These are phyloP conservation scores for Isatis tinctoria DNA, from an alignment of 345 rosid species.

Conservation along the genomic window DNA sequence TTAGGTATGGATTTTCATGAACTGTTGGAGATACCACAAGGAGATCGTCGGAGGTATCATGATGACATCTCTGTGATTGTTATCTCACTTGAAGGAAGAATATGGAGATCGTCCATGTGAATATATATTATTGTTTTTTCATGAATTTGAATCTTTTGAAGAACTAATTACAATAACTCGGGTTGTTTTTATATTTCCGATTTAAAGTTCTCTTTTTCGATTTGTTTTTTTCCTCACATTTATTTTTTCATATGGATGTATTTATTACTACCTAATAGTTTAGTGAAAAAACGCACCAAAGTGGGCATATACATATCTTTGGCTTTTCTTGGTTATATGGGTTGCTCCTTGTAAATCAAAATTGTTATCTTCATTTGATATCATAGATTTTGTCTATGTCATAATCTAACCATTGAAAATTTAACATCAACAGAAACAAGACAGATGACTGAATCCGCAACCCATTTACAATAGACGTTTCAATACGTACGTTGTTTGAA, in stretches of 20 bases:
- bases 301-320: not conserved
- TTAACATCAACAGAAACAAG: not conserved
- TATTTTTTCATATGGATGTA: slow-evolving; percentile 18
- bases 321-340: not conserved
- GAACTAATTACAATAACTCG: slow-evolving; percentile 18
- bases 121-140: slow-evolving; percentile 10
- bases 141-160: slow-evolving; percentile 12
- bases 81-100: slow-evolving; percentile 86
- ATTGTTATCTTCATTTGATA: not conserved
- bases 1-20: slow-evolving; percentile 90
- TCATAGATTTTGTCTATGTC: not conserved
- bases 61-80: slow-evolving; percentile 90
- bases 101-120: slow-evolving; percentile 85
- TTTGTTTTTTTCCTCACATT: not conserved
- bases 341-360: slow-evolving; percentile 6
- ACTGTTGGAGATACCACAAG: slow-evolving; percentile 85
- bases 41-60: slow-evolving; percentile 83
- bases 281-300: slow-evolving; percentile 14
- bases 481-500: not conserved
- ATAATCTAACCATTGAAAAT: not conserved
- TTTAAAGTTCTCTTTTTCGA: not conserved
- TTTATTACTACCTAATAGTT: slow-evolving; percentile 11
- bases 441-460: not conserved
- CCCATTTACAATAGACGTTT: not conserved
- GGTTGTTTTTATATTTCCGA: not conserved